Conservation (phyloP, 2,329 filamentous ascomycete species). For the Cercospora brassicicola region DNA sequence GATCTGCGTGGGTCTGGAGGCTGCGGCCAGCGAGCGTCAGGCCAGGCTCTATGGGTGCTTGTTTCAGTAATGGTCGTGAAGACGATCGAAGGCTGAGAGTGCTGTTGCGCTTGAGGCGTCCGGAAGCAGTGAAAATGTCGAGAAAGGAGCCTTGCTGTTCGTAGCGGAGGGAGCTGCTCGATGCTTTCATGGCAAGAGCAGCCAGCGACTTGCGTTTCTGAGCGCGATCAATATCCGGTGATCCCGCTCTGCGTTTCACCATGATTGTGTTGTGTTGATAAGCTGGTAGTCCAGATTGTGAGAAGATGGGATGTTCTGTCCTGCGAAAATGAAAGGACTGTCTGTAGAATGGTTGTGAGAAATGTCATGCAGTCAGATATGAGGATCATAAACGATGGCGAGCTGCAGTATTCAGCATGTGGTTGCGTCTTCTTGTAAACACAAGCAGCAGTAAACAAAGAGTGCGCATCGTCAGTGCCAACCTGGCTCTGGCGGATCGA, state of each 20-base stretch:
- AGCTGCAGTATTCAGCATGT: not conserved
- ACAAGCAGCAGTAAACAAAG: conserved; percentile 11
- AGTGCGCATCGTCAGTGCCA: not conserved
- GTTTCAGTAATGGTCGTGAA: conserved; percentile 15
- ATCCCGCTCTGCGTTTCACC: conserved; percentile 18
- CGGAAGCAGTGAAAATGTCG: conserved; percentile 18
- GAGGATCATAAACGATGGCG: not conserved
- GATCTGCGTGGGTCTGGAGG: conserved; percentile 22
- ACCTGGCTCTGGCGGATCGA: not conserved
- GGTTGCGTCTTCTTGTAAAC: conserved; percentile 2
- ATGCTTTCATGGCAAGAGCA: conserved; percentile 21
- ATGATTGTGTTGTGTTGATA: not conserved
- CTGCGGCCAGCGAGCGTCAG: conserved; percentile 19
- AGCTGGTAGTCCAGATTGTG: not conserved
- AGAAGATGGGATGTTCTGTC: not conserved
- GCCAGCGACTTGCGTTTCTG: conserved; percentile 21
- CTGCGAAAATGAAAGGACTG: not conserved
- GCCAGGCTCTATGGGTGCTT: conserved; percentile 22
- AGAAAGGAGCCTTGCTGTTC: conserved; percentile 22
- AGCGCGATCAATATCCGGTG: conserved; percentile 10
- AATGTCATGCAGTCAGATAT: not conserved
- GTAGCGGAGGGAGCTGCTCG: conserved; percentile 19
- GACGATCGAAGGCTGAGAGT: conserved; percentile 7
- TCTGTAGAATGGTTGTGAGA: not conserved
- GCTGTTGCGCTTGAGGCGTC: conserved; percentile 18